Percentiles rank a stretch among this genome's conserved stretches.
These are phyloP conservation scores for Aspergillus vadensis DNA, from an alignment of 2,329 filamentous ascomycete genomes.

Conservation along the genomic window DNA sequence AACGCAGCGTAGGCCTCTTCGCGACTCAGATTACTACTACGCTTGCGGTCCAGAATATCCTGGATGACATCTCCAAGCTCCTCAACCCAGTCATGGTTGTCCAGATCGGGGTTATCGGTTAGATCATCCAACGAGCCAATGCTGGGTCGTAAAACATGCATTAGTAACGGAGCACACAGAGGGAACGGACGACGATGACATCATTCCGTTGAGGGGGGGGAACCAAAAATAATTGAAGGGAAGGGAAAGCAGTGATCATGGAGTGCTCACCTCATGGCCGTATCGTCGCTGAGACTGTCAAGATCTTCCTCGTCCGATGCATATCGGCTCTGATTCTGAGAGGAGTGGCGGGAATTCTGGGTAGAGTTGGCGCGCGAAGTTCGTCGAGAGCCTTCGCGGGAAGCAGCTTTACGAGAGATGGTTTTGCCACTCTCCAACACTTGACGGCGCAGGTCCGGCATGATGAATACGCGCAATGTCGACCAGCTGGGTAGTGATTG, in stretches of 20 bases:
- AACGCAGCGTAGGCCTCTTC: constrained; percentile 66
- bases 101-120: constrained; percentile 53
- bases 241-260: constrained; percentile 7
- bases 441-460: constrained; percentile 57
- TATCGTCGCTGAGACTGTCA: constrained; percentile 59
- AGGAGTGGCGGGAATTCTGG: constrained; percentile 55
- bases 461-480: constrained; percentile 24
- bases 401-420: constrained; percentile 62
- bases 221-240: constrained; percentile 13
- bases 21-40: constrained; percentile 70
- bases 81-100: constrained; percentile 61
- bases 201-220: constrained; percentile 34
- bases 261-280: constrained; percentile 55
- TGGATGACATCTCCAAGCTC: constrained; percentile 67
- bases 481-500: neutral
- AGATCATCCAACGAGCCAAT: constrained; percentile 70
- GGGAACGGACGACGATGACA: constrained; percentile 29
- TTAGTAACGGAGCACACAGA: constrained; percentile 15
- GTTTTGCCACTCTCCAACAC: constrained; percentile 68
- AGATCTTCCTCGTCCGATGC: constrained; percentile 62
- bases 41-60: constrained; percentile 75
- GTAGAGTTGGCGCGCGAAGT: constrained; percentile 56
- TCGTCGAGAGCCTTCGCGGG: constrained; percentile 55
- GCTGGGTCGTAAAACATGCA: constrained; percentile 37
- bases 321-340: constrained; percentile 56